These are phyloP conservation scores for Serendipita sp. DNA, from an alignment of 768 basidiomycete species.

Conservation along the genomic window DNA sequence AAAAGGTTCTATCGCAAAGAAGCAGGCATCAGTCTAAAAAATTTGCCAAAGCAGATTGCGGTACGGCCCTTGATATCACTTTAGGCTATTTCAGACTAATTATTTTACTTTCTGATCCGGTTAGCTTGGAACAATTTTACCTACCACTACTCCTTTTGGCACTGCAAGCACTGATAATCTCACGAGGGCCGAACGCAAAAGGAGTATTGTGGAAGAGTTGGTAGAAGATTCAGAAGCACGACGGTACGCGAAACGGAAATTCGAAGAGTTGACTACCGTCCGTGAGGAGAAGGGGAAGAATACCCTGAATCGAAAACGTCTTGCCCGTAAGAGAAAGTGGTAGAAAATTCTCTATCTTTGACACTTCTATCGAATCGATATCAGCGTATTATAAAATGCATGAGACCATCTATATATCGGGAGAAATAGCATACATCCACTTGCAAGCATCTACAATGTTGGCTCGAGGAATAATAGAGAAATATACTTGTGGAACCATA, in stretches of 20 bases:
- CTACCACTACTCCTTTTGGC: conserved; percentile 57
- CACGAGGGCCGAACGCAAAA: conserved; percentile 50
- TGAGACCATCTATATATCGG: background rate
- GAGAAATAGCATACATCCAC: background rate
- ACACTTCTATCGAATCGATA: background rate
- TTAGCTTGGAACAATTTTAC: conserved; percentile 67
- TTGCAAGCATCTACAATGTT: too few relatives aligned
- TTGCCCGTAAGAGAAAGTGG: conserved; percentile 53
- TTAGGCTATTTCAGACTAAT: conserved; percentile 6
- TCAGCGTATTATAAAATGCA: background rate
- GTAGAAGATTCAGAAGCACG: conserved; percentile 76
- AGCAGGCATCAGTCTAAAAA: conserved; percentile 45
- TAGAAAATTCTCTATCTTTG: conserved; percentile 20
- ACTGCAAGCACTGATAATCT: conserved; percentile 55
- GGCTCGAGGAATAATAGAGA: too few relatives aligned
- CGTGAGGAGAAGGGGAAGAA: conserved; percentile 54
- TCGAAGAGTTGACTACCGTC: conserved; percentile 55
- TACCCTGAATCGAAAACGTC: conserved; percentile 50
- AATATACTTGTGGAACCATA: background rate
- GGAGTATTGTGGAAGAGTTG: conserved; percentile 75
- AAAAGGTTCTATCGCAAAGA: conserved; percentile 85
- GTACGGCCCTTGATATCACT: conserved; percentile 26
- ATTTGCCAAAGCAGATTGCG: conserved; percentile 83
- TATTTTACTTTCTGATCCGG: background rate
- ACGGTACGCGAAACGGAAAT: conserved; percentile 84